Percentiles rank a stretch among this genome's conserved stretches.
These are phyloP conservation scores for Fusarium austroafricanum DNA, from an alignment of 2,329 filamentous ascomycete genomes.

Conservation along the genomic window DNA sequence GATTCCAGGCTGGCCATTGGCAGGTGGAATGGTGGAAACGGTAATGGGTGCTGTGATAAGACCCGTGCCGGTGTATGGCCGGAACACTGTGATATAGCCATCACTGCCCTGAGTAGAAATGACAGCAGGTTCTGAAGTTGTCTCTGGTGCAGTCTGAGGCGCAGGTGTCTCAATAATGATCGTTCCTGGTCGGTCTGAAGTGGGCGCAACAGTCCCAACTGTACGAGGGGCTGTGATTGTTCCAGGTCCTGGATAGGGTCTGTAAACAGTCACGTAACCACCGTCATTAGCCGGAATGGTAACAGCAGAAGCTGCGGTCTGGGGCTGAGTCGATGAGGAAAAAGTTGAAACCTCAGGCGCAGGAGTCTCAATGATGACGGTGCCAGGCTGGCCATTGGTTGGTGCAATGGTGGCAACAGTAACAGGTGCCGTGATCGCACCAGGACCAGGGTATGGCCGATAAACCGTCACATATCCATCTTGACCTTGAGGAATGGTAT, in stretches of 20 bases:
- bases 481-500: slow-evolving; percentile 31
- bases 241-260: slow-evolving; percentile 29
- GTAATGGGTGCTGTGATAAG: slow-evolving; percentile 14
- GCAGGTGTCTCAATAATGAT: slow-evolving; percentile 34
- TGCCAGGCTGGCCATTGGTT: slow-evolving; percentile 26
- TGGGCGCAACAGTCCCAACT: slow-evolving; percentile 22
- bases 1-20: slow-evolving; percentile 22
- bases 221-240: slow-evolving; percentile 26
- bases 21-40: slow-evolving; percentile 22
- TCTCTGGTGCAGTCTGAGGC: slow-evolving; percentile 7
- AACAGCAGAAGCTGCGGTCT: slow-evolving; percentile 9
- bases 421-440: slow-evolving; percentile 23
- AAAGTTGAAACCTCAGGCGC: neutral
- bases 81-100: slow-evolving; percentile 26
- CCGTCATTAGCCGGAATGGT: slow-evolving; percentile 16
- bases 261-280: slow-evolving; percentile 30
- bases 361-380: slow-evolving; percentile 34
- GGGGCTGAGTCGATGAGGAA: neutral
- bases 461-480: slow-evolving; percentile 33
- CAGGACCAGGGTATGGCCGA: slow-evolving; percentile 24
- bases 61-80: slow-evolving; percentile 19
- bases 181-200: slow-evolving; percentile 18
- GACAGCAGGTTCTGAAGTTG: neutral
- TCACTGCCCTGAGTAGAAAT: slow-evolving; percentile 19
- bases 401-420: slow-evolving; percentile 28